Base-by-base conservation (phyloP, 2,329 filamentous ascomycete genomes). In the Hypoxylon sp. region DNA sequence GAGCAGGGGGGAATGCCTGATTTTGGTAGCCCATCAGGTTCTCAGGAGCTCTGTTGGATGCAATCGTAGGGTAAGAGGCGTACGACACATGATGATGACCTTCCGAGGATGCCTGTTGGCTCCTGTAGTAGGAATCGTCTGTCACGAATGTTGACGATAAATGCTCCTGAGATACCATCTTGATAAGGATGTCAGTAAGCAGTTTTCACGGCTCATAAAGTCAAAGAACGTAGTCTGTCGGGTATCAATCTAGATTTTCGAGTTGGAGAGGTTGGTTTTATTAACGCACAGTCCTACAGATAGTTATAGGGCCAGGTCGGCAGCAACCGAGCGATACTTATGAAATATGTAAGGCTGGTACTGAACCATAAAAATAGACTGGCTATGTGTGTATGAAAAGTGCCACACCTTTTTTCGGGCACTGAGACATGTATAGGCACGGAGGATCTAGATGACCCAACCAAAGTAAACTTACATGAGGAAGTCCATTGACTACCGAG, bases 111-210 rank as follows among this genome's bases (percentile, higher is more conserved):
- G 68, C 51, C 28, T 66, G 63, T 36, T 72, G 71, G 46, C 64
- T 63, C 58, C 67, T 64, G 52, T 75, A 75, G 59, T 67, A 73
- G 45, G 68, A 19, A 49, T 72, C 67, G 67, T 75, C 73, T 45
- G 71, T 57, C 43, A 71, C 69, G 57, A 72, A 63, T 30, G 71
- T 66, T 58, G 75, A 69, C 28, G 70, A 65, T 59, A 70, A 50
- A 38, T 73, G 71, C 28, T 74, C 69, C 36, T 71, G 64, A 43
- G 74, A 71, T 61, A 66, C 67, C 70, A 74, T 74, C 73, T 75
- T 60, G 57, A 63, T 32, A 10, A 34, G 45, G 34, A 43, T 48
- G 56, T 75, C 51, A 75, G 71, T 63, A 48, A 30, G 14, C 30
- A 19, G 19, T 43, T 52, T 61, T 46, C 32, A 11, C 50, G 19